Evolutionary conservation across 495 filamentous ascomycete species (phyloP), one percentile per base, ranked within the genome.

Genomic region (Xylaria acuta): DNA sequence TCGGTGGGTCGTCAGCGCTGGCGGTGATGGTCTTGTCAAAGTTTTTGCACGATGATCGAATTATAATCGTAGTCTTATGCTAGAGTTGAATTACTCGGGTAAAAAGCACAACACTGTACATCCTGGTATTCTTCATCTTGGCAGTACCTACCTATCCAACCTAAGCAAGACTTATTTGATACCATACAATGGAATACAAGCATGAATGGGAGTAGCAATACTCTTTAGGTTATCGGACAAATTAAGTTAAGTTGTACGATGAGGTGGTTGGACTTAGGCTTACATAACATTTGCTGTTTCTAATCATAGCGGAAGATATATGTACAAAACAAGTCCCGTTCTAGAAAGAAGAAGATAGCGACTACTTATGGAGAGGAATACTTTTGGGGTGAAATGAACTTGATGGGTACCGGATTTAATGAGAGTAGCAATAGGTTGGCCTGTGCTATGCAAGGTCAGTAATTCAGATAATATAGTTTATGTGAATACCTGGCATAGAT

Each of bases 21-120:
- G 96, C 25, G 96, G 96, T n/a, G 96, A 99, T 79, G 97, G 96
- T 3, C 90, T 97, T 25, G 96, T 97, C 56, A 99, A 98, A 85
- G 96, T 98, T 68, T 97, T 97, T 86, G 91, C 92, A 36, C 79
- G 85, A 54, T 80, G 73, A 75, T 56, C 25, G 27, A 56, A 56
- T 56, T 56, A 16, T 32, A 56, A 18, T 56, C 14, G 3, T 16
- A 56, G 53, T 32, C 27, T 5, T 27, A 25, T 54, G 51, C 22
- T 25, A n/a, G 51, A 25, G 51, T 54, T 9, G 11, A 54, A 54
- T 5, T 54, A 8, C 51, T 54, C 22, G n/a, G 49, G 8, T 27
- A 16, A 54, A 30, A 27, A 14, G 51, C 30, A 54, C 51, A 14
- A 54, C 25, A 27, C 51, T 27, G 11, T 14, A 30, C 22, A 22